phyloP scores from a whole-genome alignment of 495 filamentous ascomycete genomes.

The Astrothelium macrocarpum region DNA sequence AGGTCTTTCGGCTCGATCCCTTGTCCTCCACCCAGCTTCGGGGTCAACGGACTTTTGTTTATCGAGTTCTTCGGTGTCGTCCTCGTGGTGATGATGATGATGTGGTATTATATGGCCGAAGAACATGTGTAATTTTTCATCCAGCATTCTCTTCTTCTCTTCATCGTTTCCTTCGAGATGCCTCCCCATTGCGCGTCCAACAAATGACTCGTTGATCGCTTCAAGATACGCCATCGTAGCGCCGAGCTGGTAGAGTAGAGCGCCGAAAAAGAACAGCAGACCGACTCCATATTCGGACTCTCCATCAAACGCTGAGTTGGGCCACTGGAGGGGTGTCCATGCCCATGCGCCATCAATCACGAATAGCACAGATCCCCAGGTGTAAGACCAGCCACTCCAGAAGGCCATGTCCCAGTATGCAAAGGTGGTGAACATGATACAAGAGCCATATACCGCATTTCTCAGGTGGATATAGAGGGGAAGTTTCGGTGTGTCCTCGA shows the following conservation, averaged over 20 bases:
- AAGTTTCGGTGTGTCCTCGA: not conserved
- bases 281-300: slow-evolving; percentile 12
- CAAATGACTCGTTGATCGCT: slow-evolving; percentile 19
- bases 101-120: slow-evolving; percentile 13
- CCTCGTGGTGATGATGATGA: slow-evolving; percentile 4
- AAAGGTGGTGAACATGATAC: slow-evolving; percentile 13
- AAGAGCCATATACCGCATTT: not conserved
- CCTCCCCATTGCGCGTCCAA: slow-evolving; percentile 13
- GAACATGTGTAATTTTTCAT: slow-evolving; percentile 16
- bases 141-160: slow-evolving; percentile 12
- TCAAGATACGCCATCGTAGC: slow-evolving; percentile 16
- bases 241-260: slow-evolving; percentile 16
- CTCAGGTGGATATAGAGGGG: not conserved
- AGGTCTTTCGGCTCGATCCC: slow-evolving; percentile 7
- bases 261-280: slow-evolving; percentile 17
- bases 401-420: slow-evolving; percentile 19
- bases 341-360: slow-evolving; percentile 13
- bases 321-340: slow-evolving; percentile 9
- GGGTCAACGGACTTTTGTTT: slow-evolving; percentile 10
- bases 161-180: slow-evolving; percentile 15
- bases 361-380: slow-evolving; percentile 18
- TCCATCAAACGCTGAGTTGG: slow-evolving; percentile 5
- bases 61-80: slow-evolving; percentile 9
- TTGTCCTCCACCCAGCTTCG: slow-evolving; percentile 12
- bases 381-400: slow-evolving; percentile 18